Evolutionary conservation across 371 early-diverging fungal genomes (phyloP).

Genomic region (Zopfochytrium polystomum): DNA sequence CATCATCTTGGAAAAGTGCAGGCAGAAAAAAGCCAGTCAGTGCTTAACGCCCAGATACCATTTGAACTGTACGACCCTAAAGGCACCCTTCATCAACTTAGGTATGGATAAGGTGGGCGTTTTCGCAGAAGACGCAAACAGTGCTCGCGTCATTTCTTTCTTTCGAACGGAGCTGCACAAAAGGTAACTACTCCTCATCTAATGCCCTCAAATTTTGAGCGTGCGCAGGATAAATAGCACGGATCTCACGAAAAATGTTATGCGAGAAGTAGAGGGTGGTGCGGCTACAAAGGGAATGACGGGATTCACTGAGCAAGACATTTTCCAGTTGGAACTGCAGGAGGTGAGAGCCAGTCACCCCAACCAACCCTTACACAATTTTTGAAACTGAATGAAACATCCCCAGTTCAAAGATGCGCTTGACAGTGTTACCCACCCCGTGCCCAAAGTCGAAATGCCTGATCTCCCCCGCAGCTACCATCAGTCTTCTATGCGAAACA

Average conservation of each 20-base stretch:
- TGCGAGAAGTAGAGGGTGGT: slow-evolving; percentile 30
- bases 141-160: slow-evolving; percentile 27
- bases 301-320: slow-evolving; percentile 20
- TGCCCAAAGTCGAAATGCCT: slow-evolving; percentile 29
- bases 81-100: no score
- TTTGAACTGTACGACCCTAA: no score
- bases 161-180: slow-evolving; percentile 39
- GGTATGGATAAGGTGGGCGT: slow-evolving; percentile 36
- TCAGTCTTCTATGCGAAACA: slow-evolving; percentile 10
- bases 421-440: slow-evolving; percentile 36
- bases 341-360: slow-evolving; percentile 20
- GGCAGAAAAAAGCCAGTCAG: slow-evolving; percentile 31
- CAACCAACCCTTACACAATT: background rate
- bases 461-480: slow-evolving; percentile 17
- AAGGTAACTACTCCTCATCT: slow-evolving; percentile 20
- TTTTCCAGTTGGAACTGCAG: slow-evolving; percentile 33
- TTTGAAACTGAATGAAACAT: background rate
- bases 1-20: slow-evolving; percentile 31
- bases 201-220: background rate
- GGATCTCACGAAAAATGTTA: slow-evolving; percentile 22
- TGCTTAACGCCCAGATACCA: background rate
- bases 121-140: slow-evolving; percentile 35
- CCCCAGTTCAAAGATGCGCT: slow-evolving; percentile 40
- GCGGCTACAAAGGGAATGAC: slow-evolving; percentile 4
- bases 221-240: slow-evolving; percentile 33